Base-by-base conservation (phyloP, 305 asterid species). In the Fraxinus greggii region DNA sequence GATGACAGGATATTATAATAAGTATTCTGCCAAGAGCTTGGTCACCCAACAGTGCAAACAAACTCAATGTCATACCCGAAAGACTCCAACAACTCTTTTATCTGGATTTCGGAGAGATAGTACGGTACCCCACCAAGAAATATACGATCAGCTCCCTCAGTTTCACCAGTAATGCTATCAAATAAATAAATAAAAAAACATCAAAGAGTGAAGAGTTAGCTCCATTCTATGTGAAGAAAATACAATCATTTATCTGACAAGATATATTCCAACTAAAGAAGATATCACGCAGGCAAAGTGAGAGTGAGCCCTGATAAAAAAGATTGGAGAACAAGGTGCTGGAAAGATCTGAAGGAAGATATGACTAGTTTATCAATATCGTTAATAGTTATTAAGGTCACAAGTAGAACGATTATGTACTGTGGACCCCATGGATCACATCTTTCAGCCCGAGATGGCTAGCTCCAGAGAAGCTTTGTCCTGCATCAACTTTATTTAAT, bases 101-200 rank as follows among this genome's bases (percentile, higher is more conserved):
- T 92, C 90, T 91, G 95, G 73, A 87, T 84, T 84, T 91, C 97
- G 65, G 95, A 87, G 83, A 92, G 90, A 82, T 92, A 91, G 84
- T 92, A 91, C 12, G 97, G 95, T 74, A 92, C 91, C 51, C 95
- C 94, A 36, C 97, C 97, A 75, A 91, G 89, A 89, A 92, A 92
- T 48, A 92, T 88, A 29, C 95, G 93, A 79, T 91, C 93, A 73
- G 91, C 90, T 61, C 93, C 97, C 77, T 91, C 97, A 69, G 85
- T 84, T 70, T 86, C 94, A 79, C 91, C 91, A 85, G 89, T 87
- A 88, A 92, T 84, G 80, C 92, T 89, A 79, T 81, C 84, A 89
- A 72, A 19, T 48, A 23, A 83, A 77, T 69, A 70, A n/a, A n/a
- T n/a, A 59, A 77, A 80, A 59, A 81, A 77, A 78, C 63, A 51